Evolutionary conservation across 108 stramenopile genomes (phyloP), one percentile per base, ranked within the genome.

Genomic region (Cyclostephanos tholiformis): DNA sequence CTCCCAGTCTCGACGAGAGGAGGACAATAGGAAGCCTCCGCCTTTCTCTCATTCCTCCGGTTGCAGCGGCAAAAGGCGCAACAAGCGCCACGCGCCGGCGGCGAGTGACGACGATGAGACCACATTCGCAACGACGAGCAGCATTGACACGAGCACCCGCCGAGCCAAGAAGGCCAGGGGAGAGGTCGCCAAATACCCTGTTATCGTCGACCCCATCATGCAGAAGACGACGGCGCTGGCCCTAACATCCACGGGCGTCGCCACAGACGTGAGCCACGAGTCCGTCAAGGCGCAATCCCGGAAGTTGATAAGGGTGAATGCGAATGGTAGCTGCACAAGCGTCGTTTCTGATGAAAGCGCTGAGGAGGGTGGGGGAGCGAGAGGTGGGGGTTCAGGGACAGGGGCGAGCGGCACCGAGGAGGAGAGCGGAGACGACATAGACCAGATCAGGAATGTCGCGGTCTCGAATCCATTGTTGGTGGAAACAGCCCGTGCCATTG

Each of bases 111-210:
- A 39, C 51, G 27, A 36, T 17, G 36, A 46, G 16, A 20, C 52
- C 11, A 13, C 51, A 8, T 5, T 29, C 19, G 22, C 52, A 30
- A 6, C 67, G 22, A 27, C 67, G 32, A 12, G 3, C 51, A 17
- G 29, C 36, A 39, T 17, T 2, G 32, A 17, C 12, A 60, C 43
- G 11, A 46, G 23, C 22, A 29, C 39, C 26, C 57, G 56, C 38
- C 56, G 41, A 13, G 53, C 68, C 68, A 69, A 58, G 68, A 69
- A 39, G 38, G 32, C 55, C 29, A 30, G 58, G 26, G 57, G 22
- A 25, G 56, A 43, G 6, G 57, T 5, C 16, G 16, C 57, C 57
- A 2, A 58, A 32, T 17, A 26, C 38, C 10, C 36, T 36, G 38
- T 30, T 0, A 38, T n/a, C 59, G 19, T 4, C 17, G 19, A 26